Evolutionary conservation across 257 asterid genomes (phyloP), one percentile per base, ranked within the genome.

Genomic region (Oldenlandia corymbosa): DNA sequence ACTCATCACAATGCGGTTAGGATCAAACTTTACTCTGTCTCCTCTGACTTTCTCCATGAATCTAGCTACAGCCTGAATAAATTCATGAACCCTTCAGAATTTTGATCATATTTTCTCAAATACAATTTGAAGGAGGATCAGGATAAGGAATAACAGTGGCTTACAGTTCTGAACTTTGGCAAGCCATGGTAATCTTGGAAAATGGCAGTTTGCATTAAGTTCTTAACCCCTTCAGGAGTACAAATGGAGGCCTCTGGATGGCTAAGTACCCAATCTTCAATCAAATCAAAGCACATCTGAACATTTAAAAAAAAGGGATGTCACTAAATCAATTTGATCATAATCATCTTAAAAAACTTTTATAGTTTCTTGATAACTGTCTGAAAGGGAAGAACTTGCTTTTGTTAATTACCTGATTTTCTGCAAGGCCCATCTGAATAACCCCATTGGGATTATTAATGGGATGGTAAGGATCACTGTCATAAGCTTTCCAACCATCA

Each of bases 1-100:
- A 49, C 88, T 79, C 96, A 90, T 85, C 0, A 90, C 95, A 52
- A 90, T 79, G 5, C 85, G 82, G 43, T 75, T 73, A 2, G 97
- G 89, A 67, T 90, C 88, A 73, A 87, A 85, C 46, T 64, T 79
- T 26, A 81, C 96, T 66, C 58, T 41, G 68, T 87, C 79, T 66
- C 95, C 88, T 75, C 97, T 76, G 26, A 87, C 86, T 67, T 66
- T 87, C 77, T 82, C 95, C 97, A 90, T 87, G 70, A 87, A 90
- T 59, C 77, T 78, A 60, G 95, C 97, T 5, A 87, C 95, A 42
- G 95, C 90, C 97, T 90, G 80, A 66, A 76, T 23, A 21, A 28
- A 17, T 36, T 41, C 41, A 18, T 59, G 10, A 24, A 13, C 24
- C 0, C 10, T 12, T 39, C 20, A 26, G 32, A 14, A 7, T 34